phyloP scores from a whole-genome alignment of 306 rosid genomes.

The Fragaria ananassa region DNA sequence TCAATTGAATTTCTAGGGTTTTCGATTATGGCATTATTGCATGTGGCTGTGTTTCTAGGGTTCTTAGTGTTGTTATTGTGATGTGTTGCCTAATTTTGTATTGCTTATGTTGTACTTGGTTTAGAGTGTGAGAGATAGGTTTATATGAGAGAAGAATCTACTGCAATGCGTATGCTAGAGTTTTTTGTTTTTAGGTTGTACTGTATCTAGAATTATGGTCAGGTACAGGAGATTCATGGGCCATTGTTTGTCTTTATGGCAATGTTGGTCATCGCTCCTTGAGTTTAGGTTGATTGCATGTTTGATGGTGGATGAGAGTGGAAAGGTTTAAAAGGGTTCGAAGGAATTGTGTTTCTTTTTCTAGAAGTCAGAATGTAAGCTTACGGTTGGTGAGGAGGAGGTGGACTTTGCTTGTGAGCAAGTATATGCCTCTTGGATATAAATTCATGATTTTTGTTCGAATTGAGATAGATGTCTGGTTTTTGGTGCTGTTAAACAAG shows the following conservation, averaged over 20 bases:
- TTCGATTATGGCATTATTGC: neutral
- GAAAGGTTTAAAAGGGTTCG: neutral
- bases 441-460: neutral
- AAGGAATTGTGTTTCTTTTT: neutral
- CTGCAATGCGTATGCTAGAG: neutral
- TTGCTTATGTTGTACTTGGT: neutral
- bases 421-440: neutral
- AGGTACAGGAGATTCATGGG: neutral
- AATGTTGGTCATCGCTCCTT: neutral
- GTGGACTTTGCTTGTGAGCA: neutral
- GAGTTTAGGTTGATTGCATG: neutral
- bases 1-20: neutral
- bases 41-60: neutral
- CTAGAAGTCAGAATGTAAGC: neutral
- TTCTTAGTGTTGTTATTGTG: neutral
- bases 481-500: neutral
- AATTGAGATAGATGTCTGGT: neutral
- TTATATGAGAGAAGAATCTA: neutral
- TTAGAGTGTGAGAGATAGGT: neutral
- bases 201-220: neutral
- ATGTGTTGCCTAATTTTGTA: neutral
- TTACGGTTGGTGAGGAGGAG: neutral
- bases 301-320: neutral
- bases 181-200: neutral
- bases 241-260: neutral